Evolutionary conservation across 1,139 yeast genomes (phyloP).

Genomic region (Spathaspora sp.): DNA sequence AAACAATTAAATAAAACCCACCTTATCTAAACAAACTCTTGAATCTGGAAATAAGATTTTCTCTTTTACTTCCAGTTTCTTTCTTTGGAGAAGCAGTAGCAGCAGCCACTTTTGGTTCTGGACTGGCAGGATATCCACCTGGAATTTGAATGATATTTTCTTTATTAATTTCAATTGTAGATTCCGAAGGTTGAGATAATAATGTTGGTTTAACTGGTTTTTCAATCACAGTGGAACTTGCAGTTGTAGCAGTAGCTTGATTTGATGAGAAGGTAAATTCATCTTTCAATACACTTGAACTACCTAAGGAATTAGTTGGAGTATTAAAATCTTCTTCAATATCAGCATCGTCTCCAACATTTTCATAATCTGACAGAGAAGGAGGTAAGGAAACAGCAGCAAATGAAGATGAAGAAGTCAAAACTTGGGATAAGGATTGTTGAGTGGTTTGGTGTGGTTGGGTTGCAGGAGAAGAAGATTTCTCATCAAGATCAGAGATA

Average conservation of each 20-base stretch:
- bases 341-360: conserved; percentile 15
- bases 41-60: conserved; percentile 32
- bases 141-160: conserved; percentile 18
- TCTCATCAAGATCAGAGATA: conserved; percentile 12
- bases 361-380: conserved; percentile 18
- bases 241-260: conserved; percentile 7
- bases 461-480: conserved; percentile 2
- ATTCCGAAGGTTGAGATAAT: conserved; percentile 13
- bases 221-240: conserved; percentile 8
- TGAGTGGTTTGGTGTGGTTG: conserved; percentile 1
- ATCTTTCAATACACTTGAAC: conserved; percentile 14
- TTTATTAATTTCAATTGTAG: conserved; percentile 10
- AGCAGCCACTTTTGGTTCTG: conserved; percentile 11
- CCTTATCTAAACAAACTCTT: conserved; percentile 31
- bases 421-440: conserved; percentile 21
- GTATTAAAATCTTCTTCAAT: conserved; percentile 20
- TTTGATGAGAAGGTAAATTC: conserved; percentile 7
- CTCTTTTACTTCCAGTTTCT: conserved; percentile 18
- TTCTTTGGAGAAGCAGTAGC: conserved; percentile 7
- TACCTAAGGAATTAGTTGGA: conserved; percentile 23
- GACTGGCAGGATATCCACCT: conserved; percentile 24
- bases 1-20: background rate
- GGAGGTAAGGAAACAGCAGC: conserved; percentile 39
- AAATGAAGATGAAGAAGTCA: conserved; percentile 39
- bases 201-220: conserved; percentile 13